A percentile compares a stretch with the other conserved stretches of the same genome.
Evolutionary conservation across 345 rosid species (phyloP).

Genomic region (Limnanthes douglasii): DNA sequence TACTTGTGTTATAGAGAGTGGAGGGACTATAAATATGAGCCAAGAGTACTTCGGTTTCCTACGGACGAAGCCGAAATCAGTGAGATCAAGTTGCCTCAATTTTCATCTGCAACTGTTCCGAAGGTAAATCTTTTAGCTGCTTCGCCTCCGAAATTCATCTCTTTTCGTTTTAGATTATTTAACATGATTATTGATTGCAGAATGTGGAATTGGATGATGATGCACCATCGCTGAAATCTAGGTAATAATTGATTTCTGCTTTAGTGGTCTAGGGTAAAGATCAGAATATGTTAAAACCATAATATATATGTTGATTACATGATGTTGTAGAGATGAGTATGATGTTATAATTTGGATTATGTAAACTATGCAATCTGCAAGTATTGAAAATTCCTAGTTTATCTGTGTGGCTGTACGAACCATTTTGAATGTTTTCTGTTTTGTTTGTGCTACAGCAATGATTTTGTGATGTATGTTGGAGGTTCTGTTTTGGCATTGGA

Average conservation of each 20-base stretch:
- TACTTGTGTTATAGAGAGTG: slow-evolving; percentile 28
- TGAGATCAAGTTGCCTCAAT: slow-evolving; percentile 43
- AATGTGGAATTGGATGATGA: slow-evolving; percentile 8
- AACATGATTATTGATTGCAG: slow-evolving; percentile 11
- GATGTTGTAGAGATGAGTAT: no score
- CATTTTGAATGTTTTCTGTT: no score
- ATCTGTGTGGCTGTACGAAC: no score
- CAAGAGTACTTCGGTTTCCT: slow-evolving; percentile 37
- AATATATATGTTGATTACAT: no score
- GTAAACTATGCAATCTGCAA: no score
- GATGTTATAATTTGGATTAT: no score
- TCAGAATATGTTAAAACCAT: no score
- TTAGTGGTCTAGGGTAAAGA: no score
- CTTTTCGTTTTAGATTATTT: background rate
- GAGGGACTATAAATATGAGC: slow-evolving; percentile 39
- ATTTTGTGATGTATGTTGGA: slow-evolving; percentile 67
- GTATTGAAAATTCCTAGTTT: no score
- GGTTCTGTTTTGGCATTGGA: slow-evolving; percentile 90
- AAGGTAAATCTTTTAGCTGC: slow-evolving; percentile 22
- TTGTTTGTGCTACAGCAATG: slow-evolving; percentile 43
- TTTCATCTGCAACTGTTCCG: slow-evolving; percentile 68
- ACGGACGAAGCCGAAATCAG: slow-evolving; percentile 13
- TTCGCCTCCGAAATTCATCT: background rate
- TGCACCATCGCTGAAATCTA: slow-evolving; percentile 13
- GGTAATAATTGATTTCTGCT: slow-evolving; percentile 20